Percentiles rank a stretch among this genome's conserved stretches.
Conservation (phyloP, 352 stramenopile species). For the Phytophthora kernoviae region DNA sequence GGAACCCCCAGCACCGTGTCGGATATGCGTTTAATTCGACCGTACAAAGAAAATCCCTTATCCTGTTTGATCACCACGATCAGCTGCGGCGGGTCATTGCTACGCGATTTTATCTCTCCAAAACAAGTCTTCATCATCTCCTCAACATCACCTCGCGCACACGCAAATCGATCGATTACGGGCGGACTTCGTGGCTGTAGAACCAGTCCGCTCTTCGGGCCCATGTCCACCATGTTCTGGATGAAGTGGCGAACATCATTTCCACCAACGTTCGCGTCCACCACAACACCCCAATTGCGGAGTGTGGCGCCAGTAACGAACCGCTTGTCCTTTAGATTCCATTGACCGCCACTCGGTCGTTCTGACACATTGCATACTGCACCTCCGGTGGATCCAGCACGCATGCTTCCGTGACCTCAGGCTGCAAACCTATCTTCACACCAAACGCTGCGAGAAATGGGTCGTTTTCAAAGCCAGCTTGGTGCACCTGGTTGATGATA, state of each 20-base stretch:
- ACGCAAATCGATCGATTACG: constrained; percentile 37
- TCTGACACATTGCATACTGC: constrained; percentile 67
- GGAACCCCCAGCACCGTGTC: constrained; percentile 68
- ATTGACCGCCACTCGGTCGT: constrained; percentile 59
- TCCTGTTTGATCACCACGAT: constrained; percentile 61
- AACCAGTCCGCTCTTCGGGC: constrained; percentile 39
- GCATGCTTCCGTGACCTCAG: constrained; percentile 48
- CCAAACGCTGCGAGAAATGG: constrained; percentile 65
- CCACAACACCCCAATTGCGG: constrained; percentile 57
- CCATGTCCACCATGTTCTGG: constrained; percentile 29
- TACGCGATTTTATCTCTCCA: constrained; percentile 34
- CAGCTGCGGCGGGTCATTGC: constrained; percentile 38
- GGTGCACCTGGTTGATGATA: constrained; percentile 64
- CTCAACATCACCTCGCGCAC: constrained; percentile 44
- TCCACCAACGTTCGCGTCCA: constrained; percentile 37
- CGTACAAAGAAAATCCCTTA: constrained; percentile 43
- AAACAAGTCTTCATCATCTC: constrained; percentile 65
- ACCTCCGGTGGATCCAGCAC: constrained; percentile 64
- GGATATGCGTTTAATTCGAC: constrained; percentile 65
- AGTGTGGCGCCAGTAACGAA: constrained; percentile 56
- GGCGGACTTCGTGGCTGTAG: constrained; percentile 43
- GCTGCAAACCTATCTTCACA: constrained; percentile 48
- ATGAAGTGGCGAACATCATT: constrained; percentile 44
- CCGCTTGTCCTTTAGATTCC: constrained; percentile 74
- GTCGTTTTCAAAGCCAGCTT: constrained; percentile 74